Base-by-base conservation (phyloP, 108 stramenopile species). In the Nitzschia inconspicua region DNA sequence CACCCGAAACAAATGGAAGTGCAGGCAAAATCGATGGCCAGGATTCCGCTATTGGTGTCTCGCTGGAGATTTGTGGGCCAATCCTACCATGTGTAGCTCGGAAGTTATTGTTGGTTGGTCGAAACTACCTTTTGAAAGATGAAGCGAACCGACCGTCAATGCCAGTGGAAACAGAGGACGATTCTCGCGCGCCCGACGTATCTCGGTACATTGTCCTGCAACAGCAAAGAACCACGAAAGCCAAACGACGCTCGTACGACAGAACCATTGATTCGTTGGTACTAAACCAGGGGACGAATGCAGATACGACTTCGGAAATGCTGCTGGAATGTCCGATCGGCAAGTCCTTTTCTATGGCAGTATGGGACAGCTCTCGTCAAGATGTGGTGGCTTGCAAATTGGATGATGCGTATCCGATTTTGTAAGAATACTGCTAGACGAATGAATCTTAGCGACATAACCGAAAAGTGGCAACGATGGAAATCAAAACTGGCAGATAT, bases 81-180 rank as follows among this genome's bases (percentile, higher is more conserved):
- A 66, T 89, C 36, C 41, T 89, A 31, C 87, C 87, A 0, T 78
- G 84, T 53, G 52, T 77, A n/a, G 32, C 78, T 47, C 51, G 65
- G 49, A 52, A 57, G 14, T 19, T 66, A 13, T 44, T 74, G 60
- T 19, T 54, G 34, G 16, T 54, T n/a, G 34, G 35, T 22, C 31
- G 53, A n/a, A 54, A 54, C 7, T 22, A 23, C 34, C 34, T 54
- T 8, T 54, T 54, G 35, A 6, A 54, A 36, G 53, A 54, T 23
- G 34, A 54, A 7, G 30, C 11, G n/a, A 30, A 14, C 11, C 35
- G 32, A 13, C 14, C 6, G 7, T 10, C 32, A 54, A 23, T 3
- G 23, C 18, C 16, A 30, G 28, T n/a, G 29, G 50, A 6, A 8
- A 24, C 7, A 30, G 32, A 30, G 16, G 25, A 34, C 19, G 32